These are phyloP conservation scores for Setaria viridis DNA, from an alignment of 202 grass and related monocot genomes.

Conservation along the genomic window DNA sequence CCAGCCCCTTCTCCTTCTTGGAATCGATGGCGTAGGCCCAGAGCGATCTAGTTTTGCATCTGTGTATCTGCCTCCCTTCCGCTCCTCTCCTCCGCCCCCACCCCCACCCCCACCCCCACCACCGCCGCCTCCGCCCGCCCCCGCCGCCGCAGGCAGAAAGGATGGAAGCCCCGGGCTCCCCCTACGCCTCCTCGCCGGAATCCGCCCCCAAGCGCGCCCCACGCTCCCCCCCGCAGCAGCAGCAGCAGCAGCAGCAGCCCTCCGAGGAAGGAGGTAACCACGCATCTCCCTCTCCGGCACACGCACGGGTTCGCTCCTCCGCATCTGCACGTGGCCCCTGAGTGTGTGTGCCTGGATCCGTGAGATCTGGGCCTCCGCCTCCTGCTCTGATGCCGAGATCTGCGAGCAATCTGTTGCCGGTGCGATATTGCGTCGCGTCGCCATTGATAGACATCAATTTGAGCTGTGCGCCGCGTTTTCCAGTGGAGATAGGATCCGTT, in stretches of 20 bases:
- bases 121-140: not conserved
- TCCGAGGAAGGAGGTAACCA: slow-evolving; percentile 53
- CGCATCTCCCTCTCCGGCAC: not conserved
- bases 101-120: not conserved
- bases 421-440: not conserved
- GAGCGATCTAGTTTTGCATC: slow-evolving; percentile 31
- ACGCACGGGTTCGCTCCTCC: not conserved
- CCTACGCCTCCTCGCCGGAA: slow-evolving; percentile 90
- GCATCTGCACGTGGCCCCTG: not conserved
- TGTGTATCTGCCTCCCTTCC: not conserved
- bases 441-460: not conserved
- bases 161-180: slow-evolving; percentile 85
- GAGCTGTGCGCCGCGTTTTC: not conserved
- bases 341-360: slow-evolving; percentile 32
- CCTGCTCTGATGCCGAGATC: slow-evolving; percentile 31
- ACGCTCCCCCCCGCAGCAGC: slow-evolving; percentile 53
- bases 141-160: slow-evolving; percentile 18
- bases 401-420: not conserved
- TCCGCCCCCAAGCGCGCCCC: slow-evolving; percentile 68
- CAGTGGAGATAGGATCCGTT: not conserved
- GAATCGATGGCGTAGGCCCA: slow-evolving; percentile 58
- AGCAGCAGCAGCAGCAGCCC: slow-evolving; percentile 30
- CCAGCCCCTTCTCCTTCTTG: not conserved
- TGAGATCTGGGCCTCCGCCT: slow-evolving; percentile 29
- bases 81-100: not conserved